These are phyloP conservation scores for Plasmodium sp. DNA, from an alignment of 169 alveolate species.

Conservation along the genomic window DNA sequence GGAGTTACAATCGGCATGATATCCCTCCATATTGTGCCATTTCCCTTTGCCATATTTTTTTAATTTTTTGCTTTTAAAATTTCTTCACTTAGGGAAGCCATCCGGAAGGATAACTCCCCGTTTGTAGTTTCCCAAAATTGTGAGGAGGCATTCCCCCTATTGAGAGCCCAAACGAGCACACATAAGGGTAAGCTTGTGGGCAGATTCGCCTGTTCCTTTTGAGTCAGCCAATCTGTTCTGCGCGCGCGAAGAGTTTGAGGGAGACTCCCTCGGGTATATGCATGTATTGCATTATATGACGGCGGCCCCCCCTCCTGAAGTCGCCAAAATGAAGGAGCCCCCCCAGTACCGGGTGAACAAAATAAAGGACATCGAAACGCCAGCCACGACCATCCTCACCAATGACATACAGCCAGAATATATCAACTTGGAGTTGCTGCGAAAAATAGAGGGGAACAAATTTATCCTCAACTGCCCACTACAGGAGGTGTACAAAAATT, in stretches of 20 bases:
- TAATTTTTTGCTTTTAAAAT: neutral
- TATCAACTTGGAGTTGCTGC: constrained; percentile 31
- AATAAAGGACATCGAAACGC: constrained; percentile 60
- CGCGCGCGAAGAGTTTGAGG: neutral
- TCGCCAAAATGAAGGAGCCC: neutral
- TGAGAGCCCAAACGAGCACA: neutral
- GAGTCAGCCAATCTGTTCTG: neutral
- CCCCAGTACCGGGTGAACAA: constrained; percentile 10
- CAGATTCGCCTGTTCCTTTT: neutral
- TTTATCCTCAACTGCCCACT: constrained; percentile 54
- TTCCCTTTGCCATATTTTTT: neutral
- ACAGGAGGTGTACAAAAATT: constrained; percentile 36
- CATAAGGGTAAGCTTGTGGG: neutral
- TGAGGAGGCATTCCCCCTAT: neutral
- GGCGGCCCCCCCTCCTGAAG: neutral
- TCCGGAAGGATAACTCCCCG: neutral
- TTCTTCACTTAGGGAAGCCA: neutral
- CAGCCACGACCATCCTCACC: constrained; percentile 50
- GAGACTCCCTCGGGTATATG: neutral
- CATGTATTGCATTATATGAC: neutral
- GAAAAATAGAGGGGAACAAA: constrained; percentile 8
- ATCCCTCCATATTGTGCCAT: neutral
- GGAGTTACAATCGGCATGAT: neutral
- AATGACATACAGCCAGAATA: constrained; percentile 55
- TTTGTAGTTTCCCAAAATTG: neutral